Base-by-base conservation (phyloP, 148 eudicot genomes). In the Camellia granthamiana region DNA sequence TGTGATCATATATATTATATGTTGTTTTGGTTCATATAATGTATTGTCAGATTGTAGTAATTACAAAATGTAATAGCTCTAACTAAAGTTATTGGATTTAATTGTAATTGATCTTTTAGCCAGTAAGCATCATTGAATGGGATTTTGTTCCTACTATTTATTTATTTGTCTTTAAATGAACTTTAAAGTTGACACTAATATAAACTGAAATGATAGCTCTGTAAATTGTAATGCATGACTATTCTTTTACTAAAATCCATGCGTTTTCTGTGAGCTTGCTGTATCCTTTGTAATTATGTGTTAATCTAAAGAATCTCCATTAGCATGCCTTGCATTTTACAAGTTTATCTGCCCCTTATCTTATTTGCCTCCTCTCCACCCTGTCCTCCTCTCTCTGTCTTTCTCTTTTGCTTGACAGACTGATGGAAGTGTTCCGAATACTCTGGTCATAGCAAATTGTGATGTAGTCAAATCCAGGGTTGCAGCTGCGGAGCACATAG, bases 401-500 rank as follows among this genome's bases (percentile, higher is more conserved):
- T 49, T 69, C 47, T 80, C 54, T 73, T 51, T 71, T 78, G 51
- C 76, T 78, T 79, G 83, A 69, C 87, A 95, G 97, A 95, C 99
- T 84, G 99, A 95, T 80, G 92, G 90, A 72, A 89, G 90, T 69
- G 97, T 92, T 78, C 99, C 97, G 43, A 95, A 95, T 83, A 95
- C 99, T 62, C 83, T 95, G 83, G 96, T 96, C 44, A 92, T 96
- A 81, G 97, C 99, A 63, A 93, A 91, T 79, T 96, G 98, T 78
- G 99, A 96, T 70, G 86, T 96, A 82, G 98, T 96, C 43, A 93
- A 91, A 82, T 90, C 92, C 72, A 87, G 97, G 83, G 99, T 96
- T 80, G 99, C 98, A 78, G 97, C 99, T 63, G 93, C 92, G 7
- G 96, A 89, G 76, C 99, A 96, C 82, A 90, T 96, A 81, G 91